phyloP scores from a whole-genome alignment of 2,329 filamentous ascomycete species.

The Emmonsia crescens region DNA sequence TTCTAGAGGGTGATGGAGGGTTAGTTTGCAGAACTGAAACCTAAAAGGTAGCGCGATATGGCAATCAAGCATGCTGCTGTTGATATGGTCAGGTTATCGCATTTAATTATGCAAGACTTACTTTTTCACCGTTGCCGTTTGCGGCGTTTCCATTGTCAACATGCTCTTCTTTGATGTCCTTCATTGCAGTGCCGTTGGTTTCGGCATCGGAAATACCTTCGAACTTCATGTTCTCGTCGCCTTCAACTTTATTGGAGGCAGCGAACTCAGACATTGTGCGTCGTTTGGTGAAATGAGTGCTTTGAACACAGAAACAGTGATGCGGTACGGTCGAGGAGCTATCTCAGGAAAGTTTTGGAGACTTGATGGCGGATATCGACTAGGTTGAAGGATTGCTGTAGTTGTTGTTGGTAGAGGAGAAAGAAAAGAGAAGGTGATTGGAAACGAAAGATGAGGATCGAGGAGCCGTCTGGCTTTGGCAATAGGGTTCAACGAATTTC shows the following conservation, averaged over 20 bases:
- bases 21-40: background rate
- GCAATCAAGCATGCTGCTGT: background rate
- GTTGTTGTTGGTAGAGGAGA: background rate
- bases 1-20: background rate
- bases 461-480: background rate
- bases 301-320: background rate
- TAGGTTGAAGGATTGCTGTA: background rate
- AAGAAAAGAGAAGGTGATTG: background rate
- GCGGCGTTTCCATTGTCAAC: background rate
- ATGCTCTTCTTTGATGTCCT: background rate
- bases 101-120: background rate
- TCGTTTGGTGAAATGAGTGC: background rate
- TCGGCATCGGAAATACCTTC: background rate
- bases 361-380: background rate
- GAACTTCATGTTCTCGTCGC: background rate
- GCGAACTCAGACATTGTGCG: conserved; percentile 10
- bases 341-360: background rate
- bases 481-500: background rate
- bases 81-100: background rate
- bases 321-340: background rate
- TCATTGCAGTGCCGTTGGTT: background rate
- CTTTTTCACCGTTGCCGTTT: background rate
- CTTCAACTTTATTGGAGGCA: conserved; percentile 7
- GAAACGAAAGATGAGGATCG: background rate
- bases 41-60: background rate